Conservation (phyloP, 2,329 filamentous ascomycete genomes). For the Epichloe gansuensis region DNA sequence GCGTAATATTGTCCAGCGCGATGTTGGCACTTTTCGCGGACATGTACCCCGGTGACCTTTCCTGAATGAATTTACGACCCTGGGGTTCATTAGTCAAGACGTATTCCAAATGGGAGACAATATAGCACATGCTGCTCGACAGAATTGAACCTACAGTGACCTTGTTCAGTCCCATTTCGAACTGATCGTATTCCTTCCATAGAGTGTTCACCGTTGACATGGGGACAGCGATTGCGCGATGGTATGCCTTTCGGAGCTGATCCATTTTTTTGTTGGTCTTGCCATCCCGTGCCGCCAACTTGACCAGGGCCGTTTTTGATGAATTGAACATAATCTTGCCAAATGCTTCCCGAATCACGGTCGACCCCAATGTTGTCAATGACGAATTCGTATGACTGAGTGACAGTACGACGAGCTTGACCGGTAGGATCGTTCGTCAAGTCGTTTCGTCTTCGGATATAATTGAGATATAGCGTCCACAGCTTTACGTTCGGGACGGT, state of each 20-base stretch:
- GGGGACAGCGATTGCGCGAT: slow-evolving; percentile 77
- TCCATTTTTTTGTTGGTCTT: slow-evolving; percentile 99
- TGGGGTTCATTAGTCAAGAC: slow-evolving; percentile 20
- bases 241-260: slow-evolving; percentile 79
- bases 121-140: too few species aligned
- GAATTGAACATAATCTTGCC: slow-evolving; percentile 92
- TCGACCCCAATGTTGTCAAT: slow-evolving; percentile 84
- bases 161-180: slow-evolving; percentile 90
- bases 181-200: slow-evolving; percentile 97
- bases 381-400: slow-evolving; percentile 84
- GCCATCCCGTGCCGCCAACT: slow-evolving; percentile 79
- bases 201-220: slow-evolving; percentile 70
- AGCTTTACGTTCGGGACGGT: slow-evolving; percentile 72
- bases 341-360: slow-evolving; percentile 77
- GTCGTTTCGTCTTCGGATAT: slow-evolving; percentile 84
- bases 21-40: slow-evolving; percentile 85
- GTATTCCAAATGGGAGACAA: background rate
- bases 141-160: slow-evolving; percentile 52
- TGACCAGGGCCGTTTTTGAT: slow-evolving; percentile 78
- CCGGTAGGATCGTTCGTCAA: slow-evolving; percentile 65
- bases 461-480: slow-evolving; percentile 90
- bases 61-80: slow-evolving; percentile 90
- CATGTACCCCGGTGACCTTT: slow-evolving; percentile 90
- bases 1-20: slow-evolving; percentile 78
- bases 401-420: slow-evolving; percentile 65